These are phyloP conservation scores for Tulasnella sp. DNA, from an alignment of 768 basidiomycete species.

Conservation along the genomic window DNA sequence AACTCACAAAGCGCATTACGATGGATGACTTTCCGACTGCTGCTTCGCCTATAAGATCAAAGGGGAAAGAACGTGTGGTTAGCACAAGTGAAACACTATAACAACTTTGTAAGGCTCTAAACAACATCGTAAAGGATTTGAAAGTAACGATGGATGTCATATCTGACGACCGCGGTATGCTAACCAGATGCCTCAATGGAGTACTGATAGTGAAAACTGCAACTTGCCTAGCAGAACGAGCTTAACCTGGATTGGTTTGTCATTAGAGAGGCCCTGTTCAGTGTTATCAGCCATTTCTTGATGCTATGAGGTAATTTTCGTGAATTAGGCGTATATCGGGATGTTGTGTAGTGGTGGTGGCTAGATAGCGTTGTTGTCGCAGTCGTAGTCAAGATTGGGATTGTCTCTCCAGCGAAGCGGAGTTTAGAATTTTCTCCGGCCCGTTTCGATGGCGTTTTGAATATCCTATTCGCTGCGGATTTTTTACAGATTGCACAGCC, in stretches of 20 bases:
- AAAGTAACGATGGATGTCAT: not conserved
- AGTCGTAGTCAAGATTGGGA: no score
- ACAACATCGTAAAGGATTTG: not conserved
- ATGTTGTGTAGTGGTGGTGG: no score
- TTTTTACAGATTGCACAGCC: no score
- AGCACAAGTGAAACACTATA: constrained; percentile 8
- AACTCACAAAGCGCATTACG: constrained; percentile 82
- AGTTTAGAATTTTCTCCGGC: no score
- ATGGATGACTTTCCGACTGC: constrained; percentile 99
- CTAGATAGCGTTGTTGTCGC: no score
- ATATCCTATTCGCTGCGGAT: no score
- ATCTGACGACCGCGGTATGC: not conserved
- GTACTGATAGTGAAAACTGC: not conserved
- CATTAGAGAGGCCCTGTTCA: constrained; percentile 50
- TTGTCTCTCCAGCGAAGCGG: no score
- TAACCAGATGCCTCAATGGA: not conserved
- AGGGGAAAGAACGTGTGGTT: constrained; percentile 6
- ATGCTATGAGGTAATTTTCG: no score
- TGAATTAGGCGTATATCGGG: no score
- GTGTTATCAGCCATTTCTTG: constrained; percentile 48
- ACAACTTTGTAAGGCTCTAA: not conserved
- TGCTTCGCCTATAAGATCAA: constrained; percentile 66
- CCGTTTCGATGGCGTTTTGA: no score
- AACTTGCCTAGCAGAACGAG: constrained; percentile 85
- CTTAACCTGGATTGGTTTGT: constrained; percentile 95